Percentiles rank a stretch among this genome's conserved stretches.
Evolutionary conservation across 805 yeast genomes (phyloP).

Genomic region (Monosporozyma unispora): DNA sequence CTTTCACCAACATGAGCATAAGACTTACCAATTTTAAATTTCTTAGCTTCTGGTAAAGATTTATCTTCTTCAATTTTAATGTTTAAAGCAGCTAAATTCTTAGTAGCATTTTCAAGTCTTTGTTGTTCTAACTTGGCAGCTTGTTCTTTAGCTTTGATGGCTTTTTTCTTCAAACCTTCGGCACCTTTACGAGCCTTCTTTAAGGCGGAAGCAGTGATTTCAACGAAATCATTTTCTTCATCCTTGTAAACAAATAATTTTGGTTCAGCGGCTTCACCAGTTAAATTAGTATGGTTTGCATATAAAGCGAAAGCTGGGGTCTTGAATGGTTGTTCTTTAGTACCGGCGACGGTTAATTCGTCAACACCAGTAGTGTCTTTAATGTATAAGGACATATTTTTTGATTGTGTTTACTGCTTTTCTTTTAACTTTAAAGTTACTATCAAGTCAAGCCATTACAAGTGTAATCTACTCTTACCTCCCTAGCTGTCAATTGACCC

Average conservation of each 20-base stretch:
- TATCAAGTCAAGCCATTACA: no score
- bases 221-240: constrained; percentile 40
- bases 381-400: constrained; percentile 43
- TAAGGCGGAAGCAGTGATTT: constrained; percentile 81
- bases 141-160: constrained; percentile 45
- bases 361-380: constrained; percentile 70
- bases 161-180: constrained; percentile 75
- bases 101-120: constrained; percentile 64
- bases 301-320: constrained; percentile 73
- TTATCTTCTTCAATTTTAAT: constrained; percentile 65
- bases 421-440: neutral
- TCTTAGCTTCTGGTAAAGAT: constrained; percentile 59
- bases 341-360: constrained; percentile 47
- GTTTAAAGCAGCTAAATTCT: constrained; percentile 69
- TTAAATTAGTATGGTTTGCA: constrained; percentile 31
- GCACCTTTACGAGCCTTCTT: constrained; percentile 96
- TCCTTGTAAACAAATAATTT: constrained; percentile 46
- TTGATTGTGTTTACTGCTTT: neutral
- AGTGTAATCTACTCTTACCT: no score
- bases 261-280: constrained; percentile 31
- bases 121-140: constrained; percentile 42
- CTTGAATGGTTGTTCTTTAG: constrained; percentile 63
- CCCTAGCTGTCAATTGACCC: no score
- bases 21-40: constrained; percentile 53
- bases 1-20: constrained; percentile 54